Conservation (phyloP, 2,329 filamentous ascomycete genomes). For the Chaetoscypha palmicola region DNA sequence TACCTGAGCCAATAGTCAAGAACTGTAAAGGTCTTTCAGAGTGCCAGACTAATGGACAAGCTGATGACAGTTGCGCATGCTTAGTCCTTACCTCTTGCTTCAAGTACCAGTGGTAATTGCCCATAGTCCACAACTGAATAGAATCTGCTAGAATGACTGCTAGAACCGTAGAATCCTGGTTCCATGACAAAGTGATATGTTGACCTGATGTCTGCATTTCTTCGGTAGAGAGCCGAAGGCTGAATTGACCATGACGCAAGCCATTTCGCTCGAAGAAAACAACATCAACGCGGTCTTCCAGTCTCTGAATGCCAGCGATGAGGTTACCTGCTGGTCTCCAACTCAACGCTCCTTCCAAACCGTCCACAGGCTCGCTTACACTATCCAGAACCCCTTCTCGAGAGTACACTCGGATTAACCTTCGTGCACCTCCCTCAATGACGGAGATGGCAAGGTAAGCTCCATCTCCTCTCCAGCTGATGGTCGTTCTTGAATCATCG, state of each 20-base stretch:
- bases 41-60: conserved; percentile 57
- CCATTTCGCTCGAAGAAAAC: conserved; percentile 97
- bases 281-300: conserved; percentile 64
- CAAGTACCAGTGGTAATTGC: conserved; percentile 96
- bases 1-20: conserved; percentile 46
- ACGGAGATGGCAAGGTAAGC: conserved; percentile 83
- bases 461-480: conserved; percentile 94
- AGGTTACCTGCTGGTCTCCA: conserved; percentile 90
- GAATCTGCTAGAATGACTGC: conserved; percentile 69
- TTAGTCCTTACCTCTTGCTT: conserved; percentile 71
- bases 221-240: conserved; percentile 59
- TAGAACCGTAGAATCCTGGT: conserved; percentile 82
- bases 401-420: conserved; percentile 83
- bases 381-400: conserved; percentile 87
- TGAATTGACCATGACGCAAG: conserved; percentile 91
- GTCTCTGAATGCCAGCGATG: conserved; percentile 75
- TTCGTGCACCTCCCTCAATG: conserved; percentile 59
- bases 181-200: conserved; percentile 71
- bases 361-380: conserved; percentile 90
- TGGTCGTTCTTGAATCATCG: conserved; percentile 65
- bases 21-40: conserved; percentile 73
- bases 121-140: conserved; percentile 92
- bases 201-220: conserved; percentile 48
- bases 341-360: conserved; percentile 77
- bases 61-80: conserved; percentile 31